Conservation (phyloP, 192 early-diverging fungal genomes). For the Umbelopsis vinacea region DNA sequence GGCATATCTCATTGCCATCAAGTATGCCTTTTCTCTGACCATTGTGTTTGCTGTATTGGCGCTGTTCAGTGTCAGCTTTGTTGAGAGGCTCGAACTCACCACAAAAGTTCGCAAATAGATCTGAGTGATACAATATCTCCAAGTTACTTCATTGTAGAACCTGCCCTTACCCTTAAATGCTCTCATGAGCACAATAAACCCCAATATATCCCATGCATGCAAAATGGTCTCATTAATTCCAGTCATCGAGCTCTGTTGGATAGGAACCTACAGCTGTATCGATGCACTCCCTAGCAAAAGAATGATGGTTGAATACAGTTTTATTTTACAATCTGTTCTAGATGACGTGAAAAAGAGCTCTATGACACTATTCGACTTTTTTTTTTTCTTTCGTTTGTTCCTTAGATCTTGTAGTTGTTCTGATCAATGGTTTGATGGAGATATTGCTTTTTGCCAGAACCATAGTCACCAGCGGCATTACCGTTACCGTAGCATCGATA, state of each 20-base stretch:
- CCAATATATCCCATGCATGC: too few species aligned
- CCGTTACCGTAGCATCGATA: constrained; percentile 92
- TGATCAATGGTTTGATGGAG: constrained; percentile 71
- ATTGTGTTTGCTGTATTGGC: constrained; percentile 14
- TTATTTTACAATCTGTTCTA: constrained; percentile 17
- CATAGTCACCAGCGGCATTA: constrained; percentile 82
- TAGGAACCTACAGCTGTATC: too few species aligned
- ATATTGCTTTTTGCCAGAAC: constrained; percentile 73
- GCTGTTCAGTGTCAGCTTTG: constrained; percentile 26
- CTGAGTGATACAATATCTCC: too few species aligned
- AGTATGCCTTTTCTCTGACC: constrained; percentile 17
- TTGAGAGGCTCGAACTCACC: constrained; percentile 28
- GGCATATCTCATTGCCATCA: constrained; percentile 26
- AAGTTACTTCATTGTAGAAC: too few species aligned
- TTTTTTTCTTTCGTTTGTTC: too few species aligned
- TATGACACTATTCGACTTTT: neutral
- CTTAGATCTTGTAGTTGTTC: constrained; percentile 25
- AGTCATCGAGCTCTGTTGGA: too few species aligned
- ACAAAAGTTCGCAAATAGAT: constrained; percentile 26
- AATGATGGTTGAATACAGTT: too few species aligned
- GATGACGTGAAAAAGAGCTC: neutral
- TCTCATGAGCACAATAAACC: too few species aligned
- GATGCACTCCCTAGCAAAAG: too few species aligned
- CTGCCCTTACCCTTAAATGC: too few species aligned
- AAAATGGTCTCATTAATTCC: too few species aligned